Base-by-base conservation (phyloP, 306 rosid species). In the Prunus armeniaca region DNA sequence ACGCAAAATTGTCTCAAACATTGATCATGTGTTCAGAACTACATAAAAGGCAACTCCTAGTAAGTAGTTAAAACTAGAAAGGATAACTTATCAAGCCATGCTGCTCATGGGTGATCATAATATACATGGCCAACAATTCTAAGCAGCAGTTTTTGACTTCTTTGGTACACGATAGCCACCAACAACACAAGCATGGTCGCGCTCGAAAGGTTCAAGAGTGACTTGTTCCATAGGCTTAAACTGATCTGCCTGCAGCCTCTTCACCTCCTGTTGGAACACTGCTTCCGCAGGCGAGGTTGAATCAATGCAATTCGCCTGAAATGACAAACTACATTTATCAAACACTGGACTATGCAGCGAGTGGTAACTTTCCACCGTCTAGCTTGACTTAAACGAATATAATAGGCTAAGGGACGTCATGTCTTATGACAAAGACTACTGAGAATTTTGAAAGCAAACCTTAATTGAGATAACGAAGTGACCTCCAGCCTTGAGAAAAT, bases 101-200 rank as follows among this genome's bases (percentile, higher is more conserved):
- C 9, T 6, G 43, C 43, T 38, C 43, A 38, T 38, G 0, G 43
- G 9, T 38, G 43, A 38, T 38, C 9, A 7, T 38, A 38, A 6
- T 38, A 38, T 38, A 38, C 43, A 38, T 7, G 43, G 52, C 52
- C 22, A 63, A 15, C 20, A 34, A 28, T 13, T 54, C 84, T 84
- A 84, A 9, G 83, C 81, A 32, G 79, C 75, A 9, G 75, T 24
- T 58, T 87, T 85, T 15, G 76, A 74, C 60, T 95, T 95, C 93
- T 90, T 90, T 1, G 90, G 80, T 55, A 87, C 4, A 49, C 96
- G 88, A 78, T 95, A 92, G 5, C 83, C 83, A 32, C 98, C 98
- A 25, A 90, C 91, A 0, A 95, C 98, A 69, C 97, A 95, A 66
- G 98, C 98, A 76, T 92, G 98, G 78, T 96, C 98, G 12, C 98